Evolutionary conservation across 2,329 filamentous ascomycete genomes (phyloP).

Genomic region (Ascochyta clinopodiicola): DNA sequence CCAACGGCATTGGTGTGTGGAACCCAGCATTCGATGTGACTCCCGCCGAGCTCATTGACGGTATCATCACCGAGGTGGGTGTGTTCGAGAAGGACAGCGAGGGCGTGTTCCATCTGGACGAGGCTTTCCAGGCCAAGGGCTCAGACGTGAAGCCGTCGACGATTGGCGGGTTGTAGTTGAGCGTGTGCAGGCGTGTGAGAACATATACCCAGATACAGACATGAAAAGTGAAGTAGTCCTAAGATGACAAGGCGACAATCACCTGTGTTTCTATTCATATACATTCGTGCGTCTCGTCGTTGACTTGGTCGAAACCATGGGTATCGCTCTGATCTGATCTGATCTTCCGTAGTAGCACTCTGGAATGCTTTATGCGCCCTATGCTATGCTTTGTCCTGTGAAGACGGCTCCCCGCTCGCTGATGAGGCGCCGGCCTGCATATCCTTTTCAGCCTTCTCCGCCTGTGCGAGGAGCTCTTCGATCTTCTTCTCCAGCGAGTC

Average conservation of each 20-base stretch:
- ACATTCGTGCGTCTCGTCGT: background rate
- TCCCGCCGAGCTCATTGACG: constrained; percentile 85
- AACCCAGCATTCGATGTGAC: constrained; percentile 98
- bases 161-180: constrained; percentile 39
- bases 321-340: background rate
- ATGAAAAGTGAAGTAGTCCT: background rate
- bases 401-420: background rate
- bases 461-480: constrained; percentile 58
- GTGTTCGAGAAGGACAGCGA: constrained; percentile 77
- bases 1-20: constrained; percentile 82
- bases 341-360: background rate
- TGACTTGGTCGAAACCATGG: constrained; percentile 4
- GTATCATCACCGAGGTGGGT: constrained; percentile 90
- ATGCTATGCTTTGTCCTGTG: constrained; percentile 11
- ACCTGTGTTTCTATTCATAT: background rate
- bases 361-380: constrained; percentile 6
- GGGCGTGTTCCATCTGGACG: constrained; percentile 69
- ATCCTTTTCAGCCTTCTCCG: constrained; percentile 51
- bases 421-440: constrained; percentile 19
- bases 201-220: constrained; percentile 11
- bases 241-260: background rate
- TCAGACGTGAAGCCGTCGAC: constrained; percentile 39
- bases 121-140: constrained; percentile 47
- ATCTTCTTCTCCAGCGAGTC: constrained; percentile 62
- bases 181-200: background rate